Evolutionary conservation across 495 filamentous ascomycete genomes (phyloP), one percentile per base, ranked within the genome.

Genomic region (Podospora tetraspora): DNA sequence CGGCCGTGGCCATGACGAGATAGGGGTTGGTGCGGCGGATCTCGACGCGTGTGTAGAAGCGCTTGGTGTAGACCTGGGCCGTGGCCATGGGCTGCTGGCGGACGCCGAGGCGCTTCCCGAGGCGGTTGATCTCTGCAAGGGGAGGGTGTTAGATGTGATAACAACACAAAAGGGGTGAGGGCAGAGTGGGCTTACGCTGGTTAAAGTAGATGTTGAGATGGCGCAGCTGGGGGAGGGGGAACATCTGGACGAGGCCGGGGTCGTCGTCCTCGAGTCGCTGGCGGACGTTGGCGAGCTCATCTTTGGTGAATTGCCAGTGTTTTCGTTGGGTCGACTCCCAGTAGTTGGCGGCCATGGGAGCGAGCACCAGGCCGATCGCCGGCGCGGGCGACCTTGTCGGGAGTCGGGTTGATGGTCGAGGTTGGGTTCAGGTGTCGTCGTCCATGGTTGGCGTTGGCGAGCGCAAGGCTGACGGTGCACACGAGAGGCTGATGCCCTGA

Each of bases 1-100:
- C 82, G 27, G 94, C 92, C 5, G 95, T 98, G 29, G 92, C 88
- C 69, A 97, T 82, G 60, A 98, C 85, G 19, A 98, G 87, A 78
- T 96, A 97, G 19, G 95, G 94, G 72, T 97, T 99, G 24, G 94
- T 98, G 59, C 89, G 88, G 65, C 95, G 88, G 71, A 98, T 92
- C 70, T 95, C 92, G 73, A 96, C 91, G 76, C 91, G 92, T 71
- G 85, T 89, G 80, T 97, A 98, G 82, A 96, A 98, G 68, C 95
- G 87, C 72, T 94, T 94, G 68, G 97, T 82, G 80, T 97, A 99
- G 72, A 97, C 82, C 76, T 97, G 95, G 34, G 96, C 94, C 0
- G 95, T 99, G 25, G 96, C 96, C 70, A 98, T 86, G 62, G 91
- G 91, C 81, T 97, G 94, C 77, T 98, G 96, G 69, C 93, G 87